phyloP scores from a whole-genome alignment of 805 yeast genomes.

The Lipomyces starkeyi region DNA sequence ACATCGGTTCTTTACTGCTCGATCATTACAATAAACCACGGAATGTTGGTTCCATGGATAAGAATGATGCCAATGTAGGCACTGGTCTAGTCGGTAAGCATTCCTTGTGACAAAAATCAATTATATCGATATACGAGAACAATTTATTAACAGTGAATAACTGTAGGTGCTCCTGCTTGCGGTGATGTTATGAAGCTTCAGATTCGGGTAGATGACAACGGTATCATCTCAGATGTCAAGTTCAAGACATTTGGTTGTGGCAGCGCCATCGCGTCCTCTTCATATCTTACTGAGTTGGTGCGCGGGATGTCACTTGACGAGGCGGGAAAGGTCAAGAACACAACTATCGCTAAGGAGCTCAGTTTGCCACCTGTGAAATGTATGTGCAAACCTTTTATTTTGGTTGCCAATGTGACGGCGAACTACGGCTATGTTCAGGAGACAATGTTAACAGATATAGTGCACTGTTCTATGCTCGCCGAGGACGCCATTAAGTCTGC shows the following conservation, averaged over 20 bases:
- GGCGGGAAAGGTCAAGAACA: slow-evolving; percentile 90
- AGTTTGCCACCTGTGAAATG: slow-evolving; percentile 93
- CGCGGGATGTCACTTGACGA: slow-evolving; percentile 94
- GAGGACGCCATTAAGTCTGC: slow-evolving; percentile 99
- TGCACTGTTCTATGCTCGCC: slow-evolving; percentile 98
- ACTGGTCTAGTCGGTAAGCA: slow-evolving; percentile 87
- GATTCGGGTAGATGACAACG: slow-evolving; percentile 90
- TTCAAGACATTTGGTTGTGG: slow-evolving; percentile 99
- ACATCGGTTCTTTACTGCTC: slow-evolving; percentile 52
- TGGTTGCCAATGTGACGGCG: not conserved
- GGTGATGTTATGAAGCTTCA: slow-evolving; percentile 99
- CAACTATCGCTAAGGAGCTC: slow-evolving; percentile 91
- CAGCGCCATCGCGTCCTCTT: slow-evolving; percentile 93
- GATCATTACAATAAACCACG: slow-evolving; percentile 97
- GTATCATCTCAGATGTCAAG: slow-evolving; percentile 91
- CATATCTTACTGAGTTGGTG: slow-evolving; percentile 93
- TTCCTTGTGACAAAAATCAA: not conserved
- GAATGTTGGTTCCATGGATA: slow-evolving; percentile 92
- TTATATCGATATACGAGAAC: not conserved
- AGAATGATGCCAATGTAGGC: slow-evolving; percentile 77
- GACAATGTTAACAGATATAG: not conserved
- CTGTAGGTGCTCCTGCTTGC: slow-evolving; percentile 84
- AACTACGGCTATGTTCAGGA: not conserved
- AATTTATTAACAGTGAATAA: not conserved
- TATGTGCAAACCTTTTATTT: slow-evolving; percentile 6